Percentiles rank a stretch among this genome's conserved stretches.
phyloP scores from a whole-genome alignment of 2,329 filamentous ascomycete species.

The Coniochaeta sp. region DNA sequence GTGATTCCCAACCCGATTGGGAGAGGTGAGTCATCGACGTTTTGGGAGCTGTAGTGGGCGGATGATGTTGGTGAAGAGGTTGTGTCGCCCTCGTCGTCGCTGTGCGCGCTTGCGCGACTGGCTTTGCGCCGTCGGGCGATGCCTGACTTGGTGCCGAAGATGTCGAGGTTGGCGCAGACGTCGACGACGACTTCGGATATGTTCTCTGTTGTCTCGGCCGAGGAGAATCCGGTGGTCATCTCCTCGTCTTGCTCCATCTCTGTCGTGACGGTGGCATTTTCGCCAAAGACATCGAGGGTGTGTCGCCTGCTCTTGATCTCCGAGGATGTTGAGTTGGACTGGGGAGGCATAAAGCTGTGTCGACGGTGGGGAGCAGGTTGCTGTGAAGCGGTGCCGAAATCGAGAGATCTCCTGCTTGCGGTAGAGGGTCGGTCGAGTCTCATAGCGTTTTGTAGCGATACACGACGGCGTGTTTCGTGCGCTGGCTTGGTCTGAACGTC shows the following conservation, averaged over 20 bases:
- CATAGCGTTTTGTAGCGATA: conserved; percentile 19
- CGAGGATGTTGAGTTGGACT: neutral
- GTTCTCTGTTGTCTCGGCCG: neutral
- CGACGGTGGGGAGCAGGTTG: conserved; percentile 14
- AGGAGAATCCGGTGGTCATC: neutral
- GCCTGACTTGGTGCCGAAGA: conserved; percentile 15
- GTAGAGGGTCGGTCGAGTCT: conserved; percentile 17
- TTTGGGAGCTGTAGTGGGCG: neutral
- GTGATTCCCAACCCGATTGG: conserved; percentile 3
- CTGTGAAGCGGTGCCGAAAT: conserved; percentile 8
- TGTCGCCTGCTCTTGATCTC: conserved; percentile 7
- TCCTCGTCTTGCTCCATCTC: neutral
- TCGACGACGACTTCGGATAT: conserved; percentile 18
- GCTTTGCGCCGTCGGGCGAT: neutral
- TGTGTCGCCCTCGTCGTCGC: neutral
- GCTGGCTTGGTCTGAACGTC: conserved; percentile 14
- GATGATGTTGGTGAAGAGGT: neutral
- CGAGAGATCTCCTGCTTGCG: conserved; percentile 8
- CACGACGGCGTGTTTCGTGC: conserved; percentile 21
- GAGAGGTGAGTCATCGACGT: neutral
- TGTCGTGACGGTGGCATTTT: neutral
- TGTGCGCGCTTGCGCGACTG: neutral
- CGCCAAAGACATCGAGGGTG: conserved; percentile 14
- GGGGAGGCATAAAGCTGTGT: conserved; percentile 16
- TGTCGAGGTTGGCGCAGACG: conserved; percentile 24